Evolutionary conservation across 2,329 filamentous ascomycete genomes (phyloP).

Genomic region (Paraconiothyrium brasiliense): DNA sequence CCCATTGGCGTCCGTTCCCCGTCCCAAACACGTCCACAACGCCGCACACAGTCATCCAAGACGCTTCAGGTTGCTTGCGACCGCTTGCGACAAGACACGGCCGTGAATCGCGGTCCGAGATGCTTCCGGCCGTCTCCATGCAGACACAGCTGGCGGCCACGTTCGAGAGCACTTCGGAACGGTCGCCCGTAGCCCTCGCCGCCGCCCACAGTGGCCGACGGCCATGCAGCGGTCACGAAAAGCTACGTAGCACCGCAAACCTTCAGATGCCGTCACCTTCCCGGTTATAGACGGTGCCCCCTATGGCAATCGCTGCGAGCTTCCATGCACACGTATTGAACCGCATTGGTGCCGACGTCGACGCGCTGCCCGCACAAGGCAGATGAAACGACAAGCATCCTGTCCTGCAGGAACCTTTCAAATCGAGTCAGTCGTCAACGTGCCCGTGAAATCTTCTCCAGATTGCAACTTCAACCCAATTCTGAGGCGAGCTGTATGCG

Average conservation of each 20-base stretch:
- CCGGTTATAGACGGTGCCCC: constrained; percentile 19
- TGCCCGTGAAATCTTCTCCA: constrained; percentile 15
- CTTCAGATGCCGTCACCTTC: constrained; percentile 26
- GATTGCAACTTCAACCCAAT: constrained; percentile 23
- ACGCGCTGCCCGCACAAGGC: neutral
- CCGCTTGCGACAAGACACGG: neutral
- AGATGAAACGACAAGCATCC: constrained; percentile 27
- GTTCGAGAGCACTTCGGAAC: constrained; percentile 15
- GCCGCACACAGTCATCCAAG: constrained; percentile 9
- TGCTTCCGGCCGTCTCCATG: neutral
- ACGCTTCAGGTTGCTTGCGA: neutral
- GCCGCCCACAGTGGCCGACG: constrained; percentile 28
- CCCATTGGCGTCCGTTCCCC: constrained; percentile 15
- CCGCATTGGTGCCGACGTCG: constrained; percentile 13
- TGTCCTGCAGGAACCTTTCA: constrained; percentile 30
- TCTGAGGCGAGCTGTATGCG: constrained; percentile 28
- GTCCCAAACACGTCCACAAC: neutral
- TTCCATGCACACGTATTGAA: constrained; percentile 20
- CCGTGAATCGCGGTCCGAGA: neutral
- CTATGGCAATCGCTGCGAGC: constrained; percentile 13
- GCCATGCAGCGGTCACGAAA: constrained; percentile 33
- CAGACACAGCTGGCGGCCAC: neutral
- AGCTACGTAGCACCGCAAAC: constrained; percentile 25
- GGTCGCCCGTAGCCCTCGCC: constrained; percentile 1
- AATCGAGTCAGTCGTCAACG: constrained; percentile 23